phyloP scores from a whole-genome alignment of 805 yeast genomes.

The Scheffersomyces stipitis region DNA sequence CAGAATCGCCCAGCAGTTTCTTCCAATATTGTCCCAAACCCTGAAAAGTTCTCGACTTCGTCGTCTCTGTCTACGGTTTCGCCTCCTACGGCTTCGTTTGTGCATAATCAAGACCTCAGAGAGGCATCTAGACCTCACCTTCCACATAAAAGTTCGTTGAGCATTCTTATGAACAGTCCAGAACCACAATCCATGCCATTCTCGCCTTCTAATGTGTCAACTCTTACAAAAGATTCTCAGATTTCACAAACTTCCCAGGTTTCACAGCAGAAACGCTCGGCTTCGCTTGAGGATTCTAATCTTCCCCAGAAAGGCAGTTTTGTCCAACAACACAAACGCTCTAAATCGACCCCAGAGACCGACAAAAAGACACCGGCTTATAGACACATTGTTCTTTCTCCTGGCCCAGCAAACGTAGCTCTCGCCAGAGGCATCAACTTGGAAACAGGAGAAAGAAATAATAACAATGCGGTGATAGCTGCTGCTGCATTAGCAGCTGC shows the following conservation, averaged over 20 bases:
- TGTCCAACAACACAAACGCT: slow-evolving; percentile 20
- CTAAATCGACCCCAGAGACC: slow-evolving; percentile 20
- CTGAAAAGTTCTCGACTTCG: no score
- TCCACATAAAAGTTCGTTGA: slow-evolving; percentile 8
- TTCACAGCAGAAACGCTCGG: no score
- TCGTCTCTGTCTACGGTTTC: no score
- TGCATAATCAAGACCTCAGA: no score
- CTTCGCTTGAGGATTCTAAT: slow-evolving; percentile 2
- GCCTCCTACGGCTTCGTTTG: no score
- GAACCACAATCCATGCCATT: slow-evolving; percentile 4
- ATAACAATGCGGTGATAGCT: slow-evolving; percentile 62
- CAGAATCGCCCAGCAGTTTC: no score
- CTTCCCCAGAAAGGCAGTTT: slow-evolving; percentile 20
- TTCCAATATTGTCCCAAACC: no score
- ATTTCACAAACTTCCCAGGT: no score
- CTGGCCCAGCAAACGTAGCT: slow-evolving; percentile 50
- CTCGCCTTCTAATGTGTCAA: no score
- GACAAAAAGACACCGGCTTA: background rate
- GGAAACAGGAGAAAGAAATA: slow-evolving; percentile 32
- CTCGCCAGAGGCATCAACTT: slow-evolving; percentile 37
- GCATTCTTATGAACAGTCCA: slow-evolving; percentile 13
- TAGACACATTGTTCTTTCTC: slow-evolving; percentile 18
- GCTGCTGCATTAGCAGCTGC: slow-evolving; percentile 86
- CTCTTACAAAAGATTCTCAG: no score
- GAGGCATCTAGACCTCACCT: no score